These are phyloP conservation scores for Suillus clintonianus DNA, from an alignment of 768 basidiomycete genomes.

Conservation along the genomic window DNA sequence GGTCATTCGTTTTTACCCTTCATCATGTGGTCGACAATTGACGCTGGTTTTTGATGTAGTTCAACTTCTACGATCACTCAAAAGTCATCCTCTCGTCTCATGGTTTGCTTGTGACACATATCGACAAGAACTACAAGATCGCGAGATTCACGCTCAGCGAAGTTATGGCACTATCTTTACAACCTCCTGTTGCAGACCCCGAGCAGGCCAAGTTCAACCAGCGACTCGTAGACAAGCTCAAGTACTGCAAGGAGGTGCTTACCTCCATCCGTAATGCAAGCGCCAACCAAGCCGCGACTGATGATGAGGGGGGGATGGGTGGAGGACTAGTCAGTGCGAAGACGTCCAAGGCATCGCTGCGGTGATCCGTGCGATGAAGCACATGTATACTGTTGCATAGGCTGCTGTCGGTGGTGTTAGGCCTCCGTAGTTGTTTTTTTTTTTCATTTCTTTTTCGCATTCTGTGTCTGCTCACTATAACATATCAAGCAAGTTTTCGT, in stretches of 20 bases:
- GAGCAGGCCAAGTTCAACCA: slow-evolving; percentile 63
- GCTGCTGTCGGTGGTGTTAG: slow-evolving; percentile 2
- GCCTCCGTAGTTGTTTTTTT: background rate
- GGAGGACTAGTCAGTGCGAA: slow-evolving; percentile 13
- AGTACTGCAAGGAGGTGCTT: slow-evolving; percentile 86
- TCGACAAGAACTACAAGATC: slow-evolving; percentile 85
- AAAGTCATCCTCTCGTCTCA: slow-evolving; percentile 87
- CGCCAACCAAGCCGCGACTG: slow-evolving; percentile 31
- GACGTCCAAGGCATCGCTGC: slow-evolving; percentile 21
- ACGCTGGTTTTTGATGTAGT: slow-evolving; percentile 47
- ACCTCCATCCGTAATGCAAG: slow-evolving; percentile 67
- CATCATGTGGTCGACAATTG: background rate
- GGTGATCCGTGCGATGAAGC: background rate
- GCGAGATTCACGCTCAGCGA: slow-evolving; percentile 72
- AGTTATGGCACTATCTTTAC: slow-evolving; percentile 60
- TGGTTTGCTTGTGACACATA: slow-evolving; percentile 81
- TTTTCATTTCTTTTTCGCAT: background rate
- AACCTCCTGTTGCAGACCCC: slow-evolving; percentile 42
- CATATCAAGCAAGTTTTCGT: background rate
- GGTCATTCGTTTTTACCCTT: slow-evolving; percentile 46
- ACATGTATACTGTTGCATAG: background rate
- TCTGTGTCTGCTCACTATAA: slow-evolving; percentile 1
- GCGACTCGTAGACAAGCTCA: slow-evolving; percentile 74
- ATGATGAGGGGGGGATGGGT: slow-evolving; percentile 11
- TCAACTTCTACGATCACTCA: slow-evolving; percentile 98